Base-by-base conservation (phyloP, 345 rosid genomes). In the Euphorbia tirucalli region DNA sequence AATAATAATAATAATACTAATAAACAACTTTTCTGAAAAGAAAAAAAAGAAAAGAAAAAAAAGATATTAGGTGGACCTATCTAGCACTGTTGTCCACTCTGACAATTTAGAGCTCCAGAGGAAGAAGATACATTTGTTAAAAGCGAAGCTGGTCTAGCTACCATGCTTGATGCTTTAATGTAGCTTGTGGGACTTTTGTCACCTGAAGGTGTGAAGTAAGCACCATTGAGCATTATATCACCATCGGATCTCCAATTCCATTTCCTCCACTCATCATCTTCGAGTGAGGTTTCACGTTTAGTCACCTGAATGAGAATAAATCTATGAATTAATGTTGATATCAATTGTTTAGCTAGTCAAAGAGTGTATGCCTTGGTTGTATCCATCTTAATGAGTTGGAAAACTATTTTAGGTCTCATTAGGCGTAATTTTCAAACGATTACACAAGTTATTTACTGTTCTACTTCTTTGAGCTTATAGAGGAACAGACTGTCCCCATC, bases 231-330 rank as follows among this genome's bases (percentile, higher is more conserved):
- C 76, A 65, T 57, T 10, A 73, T 15, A 59, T 73, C 76, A n/a
- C 65, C 76, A 21, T 64, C 75, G 27, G 75, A 64, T 72, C 75
- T 72, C 75, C 75, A 72, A 43, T 72, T 65, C 75, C 64, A 72
- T 1, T 27, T 72, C 64, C 65, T 65, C 75, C 75, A 72, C 64
- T 72, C 64, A 1, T 63, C 68, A 10, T 62, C 27, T 65, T 22
- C 70, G 37, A 35, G 22, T 5, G 25, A 9, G 69, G 0, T 41
- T 54, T 58, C 71, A 8, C 58, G 58, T 32, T 67, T 44, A 19
- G 65, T 73, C 71, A 73, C 76, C 76, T 73, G 71, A 30, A 28
- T 46, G 30, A 39, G 55, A 63, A 65, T 63, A 13, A 62, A 62
- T 25, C 49, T 19, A 48, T 50, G 24, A 18, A 52, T 50, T 19